phyloP scores from a whole-genome alignment of 192 early-diverging fungal genomes.

The Endogone sp. region DNA sequence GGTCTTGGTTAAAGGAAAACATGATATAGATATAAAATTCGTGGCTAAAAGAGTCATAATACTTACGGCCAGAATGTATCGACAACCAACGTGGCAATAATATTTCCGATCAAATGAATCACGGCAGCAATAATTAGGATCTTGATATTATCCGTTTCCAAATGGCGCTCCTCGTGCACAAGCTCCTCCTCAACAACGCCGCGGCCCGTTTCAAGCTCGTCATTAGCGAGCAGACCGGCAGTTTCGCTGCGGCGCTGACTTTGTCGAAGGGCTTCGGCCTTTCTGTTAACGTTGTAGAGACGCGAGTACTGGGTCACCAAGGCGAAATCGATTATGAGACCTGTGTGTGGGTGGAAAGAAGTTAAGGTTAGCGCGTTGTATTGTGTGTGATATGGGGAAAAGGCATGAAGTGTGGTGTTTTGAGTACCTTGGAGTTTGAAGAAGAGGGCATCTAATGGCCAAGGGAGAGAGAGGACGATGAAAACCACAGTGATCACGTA shows the following conservation, averaged over 20 bases:
- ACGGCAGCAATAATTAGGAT: background rate
- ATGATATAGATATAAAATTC: slow-evolving; percentile 13
- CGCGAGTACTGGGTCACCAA: slow-evolving; percentile 14
- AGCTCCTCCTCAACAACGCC: slow-evolving; percentile 6
- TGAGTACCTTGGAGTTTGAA: slow-evolving; percentile 30
- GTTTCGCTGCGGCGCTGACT: background rate
- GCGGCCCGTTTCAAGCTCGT: background rate
- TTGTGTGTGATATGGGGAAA: too few relatives aligned
- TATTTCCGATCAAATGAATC: background rate
- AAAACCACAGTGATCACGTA: slow-evolving; percentile 9
- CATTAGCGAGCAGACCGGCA: background rate
- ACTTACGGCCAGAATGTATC: slow-evolving; percentile 6
- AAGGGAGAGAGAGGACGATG: slow-evolving; percentile 14
- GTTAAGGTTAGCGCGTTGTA: background rate
- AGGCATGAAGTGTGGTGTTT: slow-evolving; percentile 4
- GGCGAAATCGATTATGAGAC: slow-evolving; percentile 15
- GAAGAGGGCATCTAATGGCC: slow-evolving; percentile 29
- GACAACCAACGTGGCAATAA: background rate
- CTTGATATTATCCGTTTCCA: slow-evolving; percentile 2
- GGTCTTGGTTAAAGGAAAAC: background rate
- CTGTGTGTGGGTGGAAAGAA: background rate
- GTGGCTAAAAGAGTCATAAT: slow-evolving; percentile 13
- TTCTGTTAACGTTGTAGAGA: slow-evolving; percentile 16
- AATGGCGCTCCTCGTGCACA: background rate
- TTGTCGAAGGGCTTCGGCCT: background rate